Conservation (phyloP, 768 basidiomycete genomes). For the Psilocybe cubensis region DNA sequence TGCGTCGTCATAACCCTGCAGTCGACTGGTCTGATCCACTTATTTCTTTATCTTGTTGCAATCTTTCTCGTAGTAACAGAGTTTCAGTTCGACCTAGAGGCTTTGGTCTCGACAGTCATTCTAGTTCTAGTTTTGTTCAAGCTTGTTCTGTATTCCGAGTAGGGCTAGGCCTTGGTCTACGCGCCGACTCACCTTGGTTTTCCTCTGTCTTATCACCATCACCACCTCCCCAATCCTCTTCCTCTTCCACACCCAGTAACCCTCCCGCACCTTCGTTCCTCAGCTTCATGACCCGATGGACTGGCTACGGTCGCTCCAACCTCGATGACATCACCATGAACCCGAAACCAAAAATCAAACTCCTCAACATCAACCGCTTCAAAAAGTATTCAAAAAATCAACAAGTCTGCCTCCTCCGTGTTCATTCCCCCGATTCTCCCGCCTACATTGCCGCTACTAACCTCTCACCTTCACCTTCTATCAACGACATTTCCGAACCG, state of each 20-base stretch:
- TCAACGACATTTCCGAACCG: conserved; percentile 4
- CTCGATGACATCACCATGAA: conserved; percentile 7
- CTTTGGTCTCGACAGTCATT: conserved; percentile 24
- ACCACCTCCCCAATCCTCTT: neutral
- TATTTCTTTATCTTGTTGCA: conserved; percentile 28
- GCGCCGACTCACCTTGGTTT: conserved; percentile 5
- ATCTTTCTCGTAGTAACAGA: conserved; percentile 20
- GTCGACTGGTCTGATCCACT: conserved; percentile 34
- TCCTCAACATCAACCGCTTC: conserved; percentile 20
- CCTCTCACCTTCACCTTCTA: neutral
- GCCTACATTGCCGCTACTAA: conserved; percentile 15
- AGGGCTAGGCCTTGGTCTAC: conserved; percentile 34
- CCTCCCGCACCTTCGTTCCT: conserved; percentile 5
- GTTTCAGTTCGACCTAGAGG: conserved; percentile 22
- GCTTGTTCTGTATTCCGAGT: conserved; percentile 16
- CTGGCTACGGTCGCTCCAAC: conserved; percentile 23
- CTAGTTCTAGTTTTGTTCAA: conserved; percentile 7
- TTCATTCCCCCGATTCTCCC: conserved; percentile 17
- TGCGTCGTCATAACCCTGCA: conserved; percentile 34
- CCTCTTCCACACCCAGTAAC: too few relatives aligned
- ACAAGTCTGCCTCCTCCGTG: conserved; percentile 1
- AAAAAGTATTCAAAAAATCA: conserved; percentile 22
- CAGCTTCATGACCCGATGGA: conserved; percentile 15
- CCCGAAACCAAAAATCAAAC: conserved; percentile 13
- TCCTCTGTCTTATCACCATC: conserved; percentile 4